phyloP scores from a whole-genome alignment of 192 early-diverging fungal species.

The Bifiguratus adelaidae region DNA sequence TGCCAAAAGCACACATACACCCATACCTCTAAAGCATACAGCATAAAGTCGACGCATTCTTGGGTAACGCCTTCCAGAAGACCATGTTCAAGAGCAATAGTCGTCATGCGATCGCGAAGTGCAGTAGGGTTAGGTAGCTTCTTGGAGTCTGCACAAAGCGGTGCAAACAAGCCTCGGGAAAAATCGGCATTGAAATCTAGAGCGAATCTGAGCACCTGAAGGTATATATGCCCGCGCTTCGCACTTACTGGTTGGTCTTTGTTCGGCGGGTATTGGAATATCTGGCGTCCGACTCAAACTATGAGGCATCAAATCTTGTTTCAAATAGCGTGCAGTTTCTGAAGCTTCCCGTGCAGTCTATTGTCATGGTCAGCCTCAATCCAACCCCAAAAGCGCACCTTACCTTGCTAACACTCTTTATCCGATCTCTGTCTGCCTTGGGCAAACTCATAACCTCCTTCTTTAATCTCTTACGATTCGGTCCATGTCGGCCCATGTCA shows the following conservation, averaged over 20 bases:
- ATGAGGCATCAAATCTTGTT: not conserved
- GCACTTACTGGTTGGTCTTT: slow-evolving; percentile 36
- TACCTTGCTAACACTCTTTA: slow-evolving; percentile 53
- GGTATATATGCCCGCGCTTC: no score
- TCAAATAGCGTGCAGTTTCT: not conserved
- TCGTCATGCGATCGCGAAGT: slow-evolving; percentile 53
- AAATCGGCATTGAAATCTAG: slow-evolving; percentile 32
- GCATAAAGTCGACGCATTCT: slow-evolving; percentile 47
- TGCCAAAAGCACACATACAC: not conserved
- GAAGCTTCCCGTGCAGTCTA: not conserved
- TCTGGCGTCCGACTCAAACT: slow-evolving; percentile 30
- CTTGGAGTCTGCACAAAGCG: slow-evolving; percentile 56
- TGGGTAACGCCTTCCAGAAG: slow-evolving; percentile 50
- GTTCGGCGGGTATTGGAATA: slow-evolving; percentile 30
- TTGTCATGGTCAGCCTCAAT: not conserved
- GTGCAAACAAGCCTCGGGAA: slow-evolving; percentile 54
- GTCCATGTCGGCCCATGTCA: slow-evolving; percentile 16
- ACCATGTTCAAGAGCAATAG: slow-evolving; percentile 55
- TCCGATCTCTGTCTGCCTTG: slow-evolving; percentile 51
- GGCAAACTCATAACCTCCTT: slow-evolving; percentile 56
- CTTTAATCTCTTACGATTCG: slow-evolving; percentile 52
- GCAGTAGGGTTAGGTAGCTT: slow-evolving; percentile 53
- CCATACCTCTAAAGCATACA: slow-evolving; percentile 53
- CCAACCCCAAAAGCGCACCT: not conserved
- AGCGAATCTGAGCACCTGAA: not conserved